Percentiles rank a stretch among this genome's conserved stretches.
Evolutionary conservation across 495 filamentous ascomycete genomes (phyloP).

Genomic region (Halenospora varia): DNA sequence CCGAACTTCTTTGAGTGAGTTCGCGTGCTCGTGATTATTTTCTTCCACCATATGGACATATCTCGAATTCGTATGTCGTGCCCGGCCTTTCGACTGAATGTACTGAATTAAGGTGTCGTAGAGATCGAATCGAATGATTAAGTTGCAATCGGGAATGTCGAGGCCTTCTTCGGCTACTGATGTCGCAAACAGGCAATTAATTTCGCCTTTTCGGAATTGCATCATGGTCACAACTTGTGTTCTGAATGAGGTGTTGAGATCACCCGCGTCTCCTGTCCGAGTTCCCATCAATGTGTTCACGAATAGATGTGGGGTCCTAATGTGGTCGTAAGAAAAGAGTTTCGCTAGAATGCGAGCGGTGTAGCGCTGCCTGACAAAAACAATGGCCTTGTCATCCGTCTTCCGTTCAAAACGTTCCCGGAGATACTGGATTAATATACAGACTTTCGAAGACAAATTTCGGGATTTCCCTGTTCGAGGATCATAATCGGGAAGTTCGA

Average conservation of each 20-base stretch:
- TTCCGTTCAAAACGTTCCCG: conserved; percentile 49
- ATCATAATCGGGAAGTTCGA: conserved; percentile 39
- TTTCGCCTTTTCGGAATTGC: conserved; percentile 71
- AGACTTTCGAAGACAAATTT: conserved; percentile 68
- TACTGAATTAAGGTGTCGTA: conserved; percentile 92
- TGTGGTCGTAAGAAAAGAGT: conserved; percentile 51
- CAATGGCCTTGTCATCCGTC: conserved; percentile 69
- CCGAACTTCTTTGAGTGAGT: conserved; percentile 52
- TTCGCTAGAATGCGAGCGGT: conserved; percentile 70
- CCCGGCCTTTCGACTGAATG: conserved; percentile 90
- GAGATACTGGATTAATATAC: conserved; percentile 55
- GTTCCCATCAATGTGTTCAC: conserved; percentile 52
- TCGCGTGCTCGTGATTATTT: conserved; percentile 55
- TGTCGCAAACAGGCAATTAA: conserved; percentile 91
- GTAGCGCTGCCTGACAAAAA: conserved; percentile 78
- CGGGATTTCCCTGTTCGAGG: conserved; percentile 13
- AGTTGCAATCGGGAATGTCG: conserved; percentile 93
- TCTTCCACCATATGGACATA: conserved; percentile 82
- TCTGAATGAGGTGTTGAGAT: conserved; percentile 60
- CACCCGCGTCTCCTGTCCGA: conserved; percentile 26
- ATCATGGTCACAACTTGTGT: conserved; percentile 73
- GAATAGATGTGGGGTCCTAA: conserved; percentile 55
- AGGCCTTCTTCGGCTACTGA: conserved; percentile 93
- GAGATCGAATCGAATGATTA: conserved; percentile 87
- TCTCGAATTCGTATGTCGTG: conserved; percentile 68